Evolutionary conservation across 2,329 filamentous ascomycete species (phyloP).

Genomic region (Ophiocordyceps camponoti-rufipedis): DNA sequence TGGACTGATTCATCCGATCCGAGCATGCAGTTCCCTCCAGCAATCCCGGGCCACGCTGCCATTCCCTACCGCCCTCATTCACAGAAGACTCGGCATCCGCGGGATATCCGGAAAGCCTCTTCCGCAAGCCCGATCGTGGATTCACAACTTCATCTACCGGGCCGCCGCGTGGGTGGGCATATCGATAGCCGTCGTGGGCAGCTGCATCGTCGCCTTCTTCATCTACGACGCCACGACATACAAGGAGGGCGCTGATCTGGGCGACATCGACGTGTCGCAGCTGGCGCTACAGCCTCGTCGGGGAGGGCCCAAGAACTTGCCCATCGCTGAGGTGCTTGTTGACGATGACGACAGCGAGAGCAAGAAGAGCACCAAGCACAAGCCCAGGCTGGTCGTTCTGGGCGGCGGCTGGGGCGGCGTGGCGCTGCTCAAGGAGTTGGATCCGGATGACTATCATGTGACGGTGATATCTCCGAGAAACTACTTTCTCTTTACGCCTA

Average conservation of each 20-base stretch:
- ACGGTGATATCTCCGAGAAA: conserved; percentile 89
- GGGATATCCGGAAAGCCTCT: conserved; percentile 33
- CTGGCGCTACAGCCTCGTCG: conserved; percentile 62
- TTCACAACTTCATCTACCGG: conserved; percentile 45
- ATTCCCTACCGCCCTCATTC: background rate
- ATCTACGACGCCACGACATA: conserved; percentile 89
- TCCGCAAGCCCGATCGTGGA: conserved; percentile 26
- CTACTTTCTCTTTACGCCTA: conserved; percentile 95
- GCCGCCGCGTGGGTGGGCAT: conserved; percentile 46
- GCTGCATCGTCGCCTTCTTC: conserved; percentile 68
- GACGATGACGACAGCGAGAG: conserved; percentile 70
- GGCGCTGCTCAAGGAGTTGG: conserved; percentile 74
- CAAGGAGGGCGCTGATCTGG: conserved; percentile 44
- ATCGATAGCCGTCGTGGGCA: conserved; percentile 51
- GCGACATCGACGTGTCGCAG: conserved; percentile 70
- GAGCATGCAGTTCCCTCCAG: background rate
- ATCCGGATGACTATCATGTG: conserved; percentile 85
- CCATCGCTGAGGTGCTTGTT: conserved; percentile 72
- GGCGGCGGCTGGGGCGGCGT: conserved; percentile 94
- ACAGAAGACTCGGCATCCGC: background rate
- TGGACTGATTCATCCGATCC: background rate
- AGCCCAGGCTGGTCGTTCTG: conserved; percentile 81
- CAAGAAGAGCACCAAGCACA: conserved; percentile 57
- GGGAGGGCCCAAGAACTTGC: conserved; percentile 88
- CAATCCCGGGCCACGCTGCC: background rate